A percentile compares a stretch with the other conserved stretches of the same genome.
These are phyloP conservation scores for Lasiodiplodia sp. DNA, from an alignment of 2,329 filamentous ascomycete species.

Conservation along the genomic window DNA sequence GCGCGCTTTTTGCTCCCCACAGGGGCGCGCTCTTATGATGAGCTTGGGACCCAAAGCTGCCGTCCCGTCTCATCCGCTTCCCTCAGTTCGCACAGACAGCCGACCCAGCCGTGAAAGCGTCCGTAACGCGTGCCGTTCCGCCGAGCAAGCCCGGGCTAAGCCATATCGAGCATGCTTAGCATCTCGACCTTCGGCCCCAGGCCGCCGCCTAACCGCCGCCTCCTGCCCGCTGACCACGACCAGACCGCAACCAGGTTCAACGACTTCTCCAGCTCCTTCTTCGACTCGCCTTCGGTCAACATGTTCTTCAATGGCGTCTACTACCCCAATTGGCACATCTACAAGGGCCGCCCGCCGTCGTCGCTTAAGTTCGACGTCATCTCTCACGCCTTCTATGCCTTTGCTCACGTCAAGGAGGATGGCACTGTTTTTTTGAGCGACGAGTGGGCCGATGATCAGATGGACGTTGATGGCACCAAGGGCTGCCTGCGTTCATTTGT, in stretches of 20 bases:
- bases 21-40: conserved; percentile 13
- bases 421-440: conserved; percentile 86
- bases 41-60: conserved; percentile 1
- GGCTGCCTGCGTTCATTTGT: conserved; percentile 75
- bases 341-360: conserved; percentile 75
- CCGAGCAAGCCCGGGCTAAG: conserved; percentile 22
- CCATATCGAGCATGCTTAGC: conserved; percentile 24
- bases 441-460: conserved; percentile 77
- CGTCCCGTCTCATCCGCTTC: conserved; percentile 7
- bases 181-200: conserved; percentile 33
- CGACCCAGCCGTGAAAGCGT: conserved; percentile 8
- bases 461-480: conserved; percentile 70
- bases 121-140: conserved; percentile 27
- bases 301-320: conserved; percentile 75
- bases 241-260: neutral
- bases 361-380: conserved; percentile 78
- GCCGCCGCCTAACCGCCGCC: conserved; percentile 26
- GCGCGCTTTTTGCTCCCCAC: conserved; percentile 7
- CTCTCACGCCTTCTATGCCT: conserved; percentile 82
- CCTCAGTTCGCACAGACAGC: conserved; percentile 20
- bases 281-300: conserved; percentile 34
- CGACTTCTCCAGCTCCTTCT: neutral
- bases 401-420: conserved; percentile 79
- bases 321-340: conserved; percentile 81
- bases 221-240: conserved; percentile 4